phyloP scores from a whole-genome alignment of 768 basidiomycete genomes.

The Xerocomus spinulosus region DNA sequence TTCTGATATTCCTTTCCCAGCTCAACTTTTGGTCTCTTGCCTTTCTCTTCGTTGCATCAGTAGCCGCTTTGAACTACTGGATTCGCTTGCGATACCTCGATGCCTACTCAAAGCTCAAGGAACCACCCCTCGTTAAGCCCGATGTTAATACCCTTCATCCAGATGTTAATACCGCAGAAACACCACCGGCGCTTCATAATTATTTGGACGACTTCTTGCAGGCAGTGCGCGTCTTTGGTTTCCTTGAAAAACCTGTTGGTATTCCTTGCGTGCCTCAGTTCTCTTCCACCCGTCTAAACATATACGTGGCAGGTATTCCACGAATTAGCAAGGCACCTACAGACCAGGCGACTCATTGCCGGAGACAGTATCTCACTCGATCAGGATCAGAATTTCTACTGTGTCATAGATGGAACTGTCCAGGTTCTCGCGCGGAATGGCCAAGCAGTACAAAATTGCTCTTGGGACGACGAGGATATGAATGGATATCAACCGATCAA shows the following conservation, averaged over 20 bases:
- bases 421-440: slow-evolving; percentile 84
- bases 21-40: slow-evolving; percentile 92
- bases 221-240: slow-evolving; percentile 95
- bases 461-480: slow-evolving; percentile 83
- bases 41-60: slow-evolving; percentile 63
- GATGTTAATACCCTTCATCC: slow-evolving; percentile 88
- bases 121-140: slow-evolving; percentile 76
- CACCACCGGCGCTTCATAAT: slow-evolving; percentile 82
- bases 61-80: slow-evolving; percentile 73
- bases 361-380: slow-evolving; percentile 92
- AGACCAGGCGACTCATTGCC: slow-evolving; percentile 91
- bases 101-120: slow-evolving; percentile 70
- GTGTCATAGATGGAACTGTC: slow-evolving; percentile 95
- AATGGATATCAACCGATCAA: slow-evolving; percentile 96
- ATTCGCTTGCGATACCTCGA: slow-evolving; percentile 80
- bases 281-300: background rate
- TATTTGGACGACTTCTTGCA: slow-evolving; percentile 97
- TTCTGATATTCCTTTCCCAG: slow-evolving; percentile 35
- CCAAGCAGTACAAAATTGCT: slow-evolving; percentile 45
- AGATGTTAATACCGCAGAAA: slow-evolving; percentile 75
- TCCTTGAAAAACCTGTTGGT: slow-evolving; percentile 89
- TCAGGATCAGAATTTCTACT: slow-evolving; percentile 94
- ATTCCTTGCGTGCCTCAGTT: background rate
- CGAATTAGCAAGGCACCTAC: slow-evolving; percentile 92
- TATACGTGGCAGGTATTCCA: slow-evolving; percentile 74